Percentiles rank a stretch among this genome's conserved stretches.
These are phyloP conservation scores for Penicillium concentricum DNA, from an alignment of 2,329 filamentous ascomycete genomes.

Conservation along the genomic window DNA sequence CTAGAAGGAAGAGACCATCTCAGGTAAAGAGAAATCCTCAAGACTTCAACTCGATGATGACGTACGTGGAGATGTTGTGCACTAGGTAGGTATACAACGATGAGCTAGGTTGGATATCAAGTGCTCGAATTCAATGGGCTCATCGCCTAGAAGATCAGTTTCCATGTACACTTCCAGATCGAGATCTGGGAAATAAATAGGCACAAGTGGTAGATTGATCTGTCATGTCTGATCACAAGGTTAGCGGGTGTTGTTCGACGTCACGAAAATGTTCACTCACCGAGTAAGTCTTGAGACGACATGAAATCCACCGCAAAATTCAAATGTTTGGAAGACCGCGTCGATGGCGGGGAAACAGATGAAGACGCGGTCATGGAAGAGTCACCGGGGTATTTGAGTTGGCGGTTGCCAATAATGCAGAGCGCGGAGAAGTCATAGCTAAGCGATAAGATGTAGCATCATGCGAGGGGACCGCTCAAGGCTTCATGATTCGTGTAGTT, in stretches of 20 bases:
- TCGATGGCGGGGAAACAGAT: constrained; percentile 3
- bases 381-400: constrained; percentile 4
- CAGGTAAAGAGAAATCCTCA: neutral
- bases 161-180: constrained; percentile 8
- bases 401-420: constrained; percentile 5
- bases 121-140: neutral
- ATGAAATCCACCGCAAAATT: constrained; percentile 5
- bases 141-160: constrained; percentile 3
- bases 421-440: constrained; percentile 2
- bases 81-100: neutral
- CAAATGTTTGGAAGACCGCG: neutral
- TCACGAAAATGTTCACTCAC: neutral
- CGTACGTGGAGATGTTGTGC: neutral
- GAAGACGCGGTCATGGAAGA: constrained; percentile 4
- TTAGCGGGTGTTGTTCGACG: neutral
- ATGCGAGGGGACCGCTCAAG: neutral
- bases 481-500: constrained; percentile 16
- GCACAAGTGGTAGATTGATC: constrained; percentile 11
- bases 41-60: constrained; percentile 1
- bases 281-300: constrained; percentile 9
- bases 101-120: neutral
- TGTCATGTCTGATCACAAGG: constrained; percentile 5
- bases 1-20: constrained; percentile 11
- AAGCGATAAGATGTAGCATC: constrained; percentile 4
- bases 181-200: constrained; percentile 5